Evolutionary conservation across 192 early-diverging fungal genomes (phyloP), one percentile per base, ranked within the genome.

Genomic region (Dissophora globulifera): DNA sequence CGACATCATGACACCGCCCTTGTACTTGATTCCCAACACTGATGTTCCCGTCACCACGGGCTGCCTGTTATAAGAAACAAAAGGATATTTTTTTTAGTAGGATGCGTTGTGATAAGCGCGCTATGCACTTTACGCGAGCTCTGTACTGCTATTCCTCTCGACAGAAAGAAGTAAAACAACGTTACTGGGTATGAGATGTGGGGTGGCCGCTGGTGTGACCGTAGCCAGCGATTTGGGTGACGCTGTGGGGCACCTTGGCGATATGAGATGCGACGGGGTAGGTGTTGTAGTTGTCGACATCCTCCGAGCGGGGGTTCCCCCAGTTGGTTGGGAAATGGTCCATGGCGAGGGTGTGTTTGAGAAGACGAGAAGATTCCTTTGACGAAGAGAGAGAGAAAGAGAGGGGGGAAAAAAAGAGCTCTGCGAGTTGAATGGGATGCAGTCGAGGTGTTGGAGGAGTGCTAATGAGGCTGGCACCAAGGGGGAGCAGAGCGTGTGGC

Each of bases 1-100:
- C 8, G 94, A 94, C 80, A 99, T 87, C 92, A 99, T 97, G 35
- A 99, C 86, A 55, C 97, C 97, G 63, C 96, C 95, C 79, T 95
- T 96, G 88, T 93, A 99, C 83, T 94, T 93, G 76, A 99, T 85
- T 43, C 88, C 97, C 41, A 99, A 69, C 29, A 98, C 93, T 35
- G 96, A 97, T 10, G 95, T 95, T 67, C 96, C 96, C 17, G 94
- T 96, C 17, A 99, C 92, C 32, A 95, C 85, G 20, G 97, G 97
- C 67, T 82, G 75, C 78, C 90, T 88, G 65, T 54, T 19, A 1
- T 19, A 63, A 17, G 58, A 49, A 52, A 33, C 23, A 29, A 48
- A 19, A 26, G n/a, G 15, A 47, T 54, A 13, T 19, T 35, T 35
- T 12, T 54, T 31, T 32, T 45, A n/a, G n/a, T n/a, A n/a, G n/a